Evolutionary conservation across 2,329 filamentous ascomycete genomes (phyloP), one percentile per base, ranked within the genome.

Genomic region (Talaromyces albobiverticillius): DNA sequence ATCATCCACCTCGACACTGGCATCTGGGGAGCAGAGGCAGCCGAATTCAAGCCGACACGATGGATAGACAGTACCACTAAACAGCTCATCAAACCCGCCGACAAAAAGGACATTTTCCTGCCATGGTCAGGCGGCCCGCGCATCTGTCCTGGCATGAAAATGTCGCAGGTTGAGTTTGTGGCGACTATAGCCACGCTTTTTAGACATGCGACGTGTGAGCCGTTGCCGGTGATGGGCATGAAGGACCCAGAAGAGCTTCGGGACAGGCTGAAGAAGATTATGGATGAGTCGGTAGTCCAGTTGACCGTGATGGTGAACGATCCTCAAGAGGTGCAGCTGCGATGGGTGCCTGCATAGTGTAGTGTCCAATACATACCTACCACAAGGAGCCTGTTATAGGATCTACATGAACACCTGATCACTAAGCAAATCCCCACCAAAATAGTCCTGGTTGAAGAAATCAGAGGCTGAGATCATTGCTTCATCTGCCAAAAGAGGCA

Each of bases 151-250:
- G 53, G 53, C 3, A 54, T 54, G 52, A 54, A 50, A 13, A 79
- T 83, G 71, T 70, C 79, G 1, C 77, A 82, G 64, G 79, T 82
- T 2, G 80, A 83, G 62, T 81, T 82, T 61, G 72, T 75, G 3
- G 73, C 71, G 11, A 72, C 77, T 2, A 60, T 82, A 22, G 62
- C 73, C 54, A 69, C 70, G 2, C 58, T 80, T 11, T 65, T 79
- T 29, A 59, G 65, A 52, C 64, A 46, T 52, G 63, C 56, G 54
- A 63, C 25, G 59, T 68, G 55, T 31, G 49, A 64, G 43, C 56
- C 60, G 14, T 38, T 54, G 31, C 36, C 38, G 13, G n/a, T 36
- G n/a, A 31, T 20, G 2, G 14, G 11, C 9, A 18, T 41, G 11
- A 26, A 38, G n/a, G 31, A 40, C 8, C 23, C 23, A n/a, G 25